Evolutionary conservation across 495 filamentous ascomycete genomes (phyloP), one percentile per base, ranked within the genome.

Genomic region (Penicillium cataractarum): DNA sequence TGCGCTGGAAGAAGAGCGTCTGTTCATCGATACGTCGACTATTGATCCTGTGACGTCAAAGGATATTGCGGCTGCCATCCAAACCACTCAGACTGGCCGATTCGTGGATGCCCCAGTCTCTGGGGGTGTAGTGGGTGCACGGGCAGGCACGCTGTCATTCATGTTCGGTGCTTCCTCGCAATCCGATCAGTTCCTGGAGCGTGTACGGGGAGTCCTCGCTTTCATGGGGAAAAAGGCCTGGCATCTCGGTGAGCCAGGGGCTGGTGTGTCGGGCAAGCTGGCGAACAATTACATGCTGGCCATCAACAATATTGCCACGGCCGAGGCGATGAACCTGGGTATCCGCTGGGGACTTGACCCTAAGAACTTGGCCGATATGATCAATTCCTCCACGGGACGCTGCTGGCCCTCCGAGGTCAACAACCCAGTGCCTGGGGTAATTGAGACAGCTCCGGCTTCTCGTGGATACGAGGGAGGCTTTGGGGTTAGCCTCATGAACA

Each of bases 391-490:
- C 51, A 96, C 91, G 1, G 93, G 93, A 37, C 87, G 84, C 55
- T 97, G 92, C 81, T 97, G 93, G 93, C 91, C 92, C 8, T 92
- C 87, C 61, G 93, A 97, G 72, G 75, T 93, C 49, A 97, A 97
- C 71, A 97, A 97, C 69, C 93, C 93, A 1, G 91, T 97, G 10
- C 90, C 91, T 42, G 92, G 90, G n/a, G 91, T 94, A 0, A 81
- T 91, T 9, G 85, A 88, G 42, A 83, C 82, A 7, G 83, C 92
- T 2, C 91, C 92, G 2, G 89, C 93, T 0, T 83, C 80, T 40
- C 83, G 86, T 22, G 91, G 86, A 8, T 97, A 96, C 63, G 76
- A 82, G 17, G 92, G 92, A 17, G 93, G 93, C 0, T 97, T 96
- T 65, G 92, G 92, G 8, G 84, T 95, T 17, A 80, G 84, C 19